Base-by-base conservation (phyloP, 208 protist species). In the Crithidia fasciculata region DNA sequence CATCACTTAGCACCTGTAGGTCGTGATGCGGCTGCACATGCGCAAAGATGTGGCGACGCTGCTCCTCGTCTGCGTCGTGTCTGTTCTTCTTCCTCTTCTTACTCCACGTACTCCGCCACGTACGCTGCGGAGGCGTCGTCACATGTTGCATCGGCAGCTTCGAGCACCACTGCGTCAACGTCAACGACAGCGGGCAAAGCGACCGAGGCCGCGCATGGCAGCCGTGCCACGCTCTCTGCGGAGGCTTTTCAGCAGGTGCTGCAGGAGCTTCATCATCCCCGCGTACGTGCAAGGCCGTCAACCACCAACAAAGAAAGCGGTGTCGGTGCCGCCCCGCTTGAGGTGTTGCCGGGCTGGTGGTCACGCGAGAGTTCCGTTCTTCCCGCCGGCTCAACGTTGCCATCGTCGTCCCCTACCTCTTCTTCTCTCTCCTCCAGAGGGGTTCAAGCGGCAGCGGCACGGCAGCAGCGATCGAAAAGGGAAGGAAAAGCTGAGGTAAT, bases 311-410 rank as follows among this genome's bases (percentile, higher is more conserved):
- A 28, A 28, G 28, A 28, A 28, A 28, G 28, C 28, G 28, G 28
- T 28, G 28, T 1, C 39, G 39, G 37, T 45, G 9, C 37, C 59
- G 8, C 3, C 8, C 15, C 9, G n/a, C 13, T 3, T 16, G 53
- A 28, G 8, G 66, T 41, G 18, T 18, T 59, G 18, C 37, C 63
- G 6, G 56, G 15, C 12, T 57, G 39, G 62, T 77, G 63, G 72
- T 67, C 64, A n/a, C 43, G 40, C n/a, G 63, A 71, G 45, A 66
- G 64, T 3, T 77, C 72, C 4, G 18, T 67, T 8, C 47, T 65
- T 13, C 64, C 56, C 13, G 63, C 58, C 41, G 19, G 47, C 47
- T 68, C 62, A 3, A 40, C 39, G 37, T 9, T 18, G 72, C 16
- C 18, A 3, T 60, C 49, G 12, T 36, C 44, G 16, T 57, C 62